Evolutionary conservation across 768 basidiomycete genomes (phyloP).

Genomic region (Amyloporia xantha): DNA sequence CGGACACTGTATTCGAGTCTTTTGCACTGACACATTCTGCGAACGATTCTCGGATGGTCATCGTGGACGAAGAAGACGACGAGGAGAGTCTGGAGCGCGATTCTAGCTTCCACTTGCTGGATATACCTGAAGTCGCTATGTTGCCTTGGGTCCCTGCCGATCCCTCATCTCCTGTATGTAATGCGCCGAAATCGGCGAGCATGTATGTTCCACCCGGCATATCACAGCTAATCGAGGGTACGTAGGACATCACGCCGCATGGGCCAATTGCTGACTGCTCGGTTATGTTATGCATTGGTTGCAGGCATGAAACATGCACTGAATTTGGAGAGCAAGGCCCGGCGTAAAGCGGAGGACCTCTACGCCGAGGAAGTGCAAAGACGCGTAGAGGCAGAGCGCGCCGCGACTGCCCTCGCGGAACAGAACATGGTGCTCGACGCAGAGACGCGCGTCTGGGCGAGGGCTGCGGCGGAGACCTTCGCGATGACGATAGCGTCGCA

Average conservation of each 20-base stretch:
- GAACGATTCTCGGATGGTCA: background rate
- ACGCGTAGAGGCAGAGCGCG: conserved; percentile 27
- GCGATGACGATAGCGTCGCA: conserved; percentile 9
- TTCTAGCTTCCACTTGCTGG: conserved; percentile 29
- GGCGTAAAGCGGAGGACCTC: conserved; percentile 27
- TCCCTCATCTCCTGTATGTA: conserved; percentile 4
- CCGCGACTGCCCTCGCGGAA: conserved; percentile 11
- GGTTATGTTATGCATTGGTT: too few species aligned
- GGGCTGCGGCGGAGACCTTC: conserved; percentile 13
- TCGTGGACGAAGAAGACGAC: background rate
- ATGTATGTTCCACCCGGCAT: conserved; percentile 32
- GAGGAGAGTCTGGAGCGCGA: background rate
- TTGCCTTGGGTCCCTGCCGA: conserved; percentile 29
- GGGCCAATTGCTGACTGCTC: too few species aligned
- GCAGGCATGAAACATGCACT: conserved; percentile 31
- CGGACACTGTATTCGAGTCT: background rate
- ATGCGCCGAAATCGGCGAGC: background rate
- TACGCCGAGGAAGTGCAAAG: conserved; percentile 25
- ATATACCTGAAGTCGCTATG: conserved; percentile 25
- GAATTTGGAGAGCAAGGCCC: conserved; percentile 24
- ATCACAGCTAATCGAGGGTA: conserved; percentile 30
- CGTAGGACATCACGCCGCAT: too few species aligned
- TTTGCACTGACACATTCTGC: background rate
- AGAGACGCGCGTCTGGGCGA: conserved; percentile 11
- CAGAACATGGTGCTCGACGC: conserved; percentile 12